phyloP scores from a whole-genome alignment of 2,329 filamentous ascomycete genomes.

The Cylindrodendrum hubeiense region DNA sequence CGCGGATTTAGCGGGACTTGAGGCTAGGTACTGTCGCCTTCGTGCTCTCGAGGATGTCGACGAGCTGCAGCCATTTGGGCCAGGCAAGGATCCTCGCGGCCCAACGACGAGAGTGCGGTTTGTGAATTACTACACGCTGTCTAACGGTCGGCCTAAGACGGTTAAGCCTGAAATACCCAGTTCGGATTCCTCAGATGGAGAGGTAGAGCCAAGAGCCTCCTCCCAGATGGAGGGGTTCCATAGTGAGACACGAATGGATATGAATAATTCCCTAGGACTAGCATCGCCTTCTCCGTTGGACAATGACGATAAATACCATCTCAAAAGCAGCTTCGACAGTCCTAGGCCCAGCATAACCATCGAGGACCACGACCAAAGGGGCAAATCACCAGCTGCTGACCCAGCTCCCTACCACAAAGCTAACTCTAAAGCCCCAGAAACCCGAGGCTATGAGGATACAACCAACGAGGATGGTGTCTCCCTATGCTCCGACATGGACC shows the following conservation, averaged over 20 bases:
- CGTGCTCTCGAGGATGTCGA: slow-evolving; percentile 79
- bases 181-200: slow-evolving; percentile 11
- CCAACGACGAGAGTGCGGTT: slow-evolving; percentile 75
- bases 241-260: not conserved
- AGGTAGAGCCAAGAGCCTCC: not conserved
- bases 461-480: slow-evolving; percentile 14
- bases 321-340: slow-evolving; percentile 15
- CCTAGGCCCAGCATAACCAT: slow-evolving; percentile 33
- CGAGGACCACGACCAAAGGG: slow-evolving; percentile 35
- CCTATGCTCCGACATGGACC: slow-evolving; percentile 27
- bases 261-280: slow-evolving; percentile 5
- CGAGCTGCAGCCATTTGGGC: slow-evolving; percentile 55
- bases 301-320: slow-evolving; percentile 11
- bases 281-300: slow-evolving; percentile 18
- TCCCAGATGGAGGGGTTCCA: slow-evolving; percentile 1
- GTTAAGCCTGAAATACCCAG: slow-evolving; percentile 32
- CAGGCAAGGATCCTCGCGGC: slow-evolving; percentile 27
- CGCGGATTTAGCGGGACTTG: slow-evolving; percentile 79
- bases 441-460: not conserved
- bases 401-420: slow-evolving; percentile 2
- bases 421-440: not conserved
- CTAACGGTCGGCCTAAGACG: slow-evolving; percentile 75
- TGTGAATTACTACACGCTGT: slow-evolving; percentile 92
- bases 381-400: slow-evolving; percentile 13
- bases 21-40: slow-evolving; percentile 76